Base-by-base conservation (phyloP, 805 yeast species). In the Cyberlindnera euphorbiae region DNA sequence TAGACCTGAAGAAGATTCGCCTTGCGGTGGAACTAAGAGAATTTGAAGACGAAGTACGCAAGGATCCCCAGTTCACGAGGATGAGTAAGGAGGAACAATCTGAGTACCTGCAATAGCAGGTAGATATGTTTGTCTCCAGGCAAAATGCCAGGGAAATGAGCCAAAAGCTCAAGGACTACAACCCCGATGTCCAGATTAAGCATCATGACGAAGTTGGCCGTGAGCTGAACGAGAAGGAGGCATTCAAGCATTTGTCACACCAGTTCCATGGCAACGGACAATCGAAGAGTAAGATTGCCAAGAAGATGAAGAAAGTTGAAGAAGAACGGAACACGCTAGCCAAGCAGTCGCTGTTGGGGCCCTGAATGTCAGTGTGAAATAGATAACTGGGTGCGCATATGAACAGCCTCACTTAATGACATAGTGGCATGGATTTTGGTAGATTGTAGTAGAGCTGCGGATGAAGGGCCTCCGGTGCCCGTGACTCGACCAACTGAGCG, bases 171-270 rank as follows among this genome's bases (percentile, higher is more conserved):
- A 44, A 48, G 8, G 38, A 50, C 28, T 71, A 74, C 46, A 66
- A 64, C 24, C 79, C 80, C 1, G 50, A 63, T 15, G 69, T 78
- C n/a, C 59, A 62, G 17, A 46, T 78, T 7, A 63, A 62, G 26
- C 77, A 78, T 50, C 63, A 60, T 18, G 82, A 77, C 53, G 75
- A 73, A 26, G 42, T 55, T 4, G 85, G 85, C 1, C 58, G 66
- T 15, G 64, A 64, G 13, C 50, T 78, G 29, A 55, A 56, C 30
- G 63, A 69, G 5, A 77, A 76, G 47, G 73, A 73, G 43, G 84
- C 85, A 4, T 78, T 66, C 59, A 78, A 78, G 53, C 69, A 70
- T 38, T 50, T 77, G 33, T 75, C 81, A 5, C 82, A 76, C 38
- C 68, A 73, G 46, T 78, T 76, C 56, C 84, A 78, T 51, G 84